Base-by-base conservation (phyloP, 2,329 filamentous ascomycete genomes). In the Aspergillus awamori region DNA sequence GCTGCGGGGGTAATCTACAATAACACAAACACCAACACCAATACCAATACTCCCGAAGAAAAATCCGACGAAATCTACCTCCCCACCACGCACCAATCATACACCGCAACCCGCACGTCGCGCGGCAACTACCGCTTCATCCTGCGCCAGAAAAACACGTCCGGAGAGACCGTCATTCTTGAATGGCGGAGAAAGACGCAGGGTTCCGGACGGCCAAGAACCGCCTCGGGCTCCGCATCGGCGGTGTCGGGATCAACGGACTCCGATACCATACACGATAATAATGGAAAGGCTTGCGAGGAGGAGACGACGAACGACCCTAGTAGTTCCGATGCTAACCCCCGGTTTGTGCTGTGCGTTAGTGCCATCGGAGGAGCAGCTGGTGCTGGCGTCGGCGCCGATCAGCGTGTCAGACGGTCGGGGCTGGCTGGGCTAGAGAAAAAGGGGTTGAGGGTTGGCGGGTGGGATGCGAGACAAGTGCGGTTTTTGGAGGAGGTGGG, bases 381-480 rank as follows among this genome's bases (percentile, higher is more conserved):
- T 24, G 17, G 3, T 48, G 15, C 22, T 48, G 45, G 22, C 13
- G 45, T 13, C 6, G 20, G 28, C 28, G 8, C 15, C 20, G 24
- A 48, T 28, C 45, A 13, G 13, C 45, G 47, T 30, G 24, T 26
- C 11, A 10, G 59, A n/a, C 52, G 57, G 36, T 48, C 61, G 54
- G 61, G 60, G 62, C 52, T 69, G 47, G 67, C 65, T 28, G 62
- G 61, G 39, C 36, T 67, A 47, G 63, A 64, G n/a, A 62, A 52
- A 48, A 63, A 48, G 30, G 67, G 65, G 5, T 11, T 74, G 5
- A 69, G 70, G 43, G 64, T 74, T 53, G 62, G 63, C 8, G 67
- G 70, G 11, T 65, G 68, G 33, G 72, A 73, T 15, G 47, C 15
- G 5, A 51, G 10, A n/a, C 47, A 51, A 39, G 22, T 53, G 60